phyloP scores from a whole-genome alignment of 1,284 basidiomycete genomes.

The Fistulinella cinereoalba region DNA sequence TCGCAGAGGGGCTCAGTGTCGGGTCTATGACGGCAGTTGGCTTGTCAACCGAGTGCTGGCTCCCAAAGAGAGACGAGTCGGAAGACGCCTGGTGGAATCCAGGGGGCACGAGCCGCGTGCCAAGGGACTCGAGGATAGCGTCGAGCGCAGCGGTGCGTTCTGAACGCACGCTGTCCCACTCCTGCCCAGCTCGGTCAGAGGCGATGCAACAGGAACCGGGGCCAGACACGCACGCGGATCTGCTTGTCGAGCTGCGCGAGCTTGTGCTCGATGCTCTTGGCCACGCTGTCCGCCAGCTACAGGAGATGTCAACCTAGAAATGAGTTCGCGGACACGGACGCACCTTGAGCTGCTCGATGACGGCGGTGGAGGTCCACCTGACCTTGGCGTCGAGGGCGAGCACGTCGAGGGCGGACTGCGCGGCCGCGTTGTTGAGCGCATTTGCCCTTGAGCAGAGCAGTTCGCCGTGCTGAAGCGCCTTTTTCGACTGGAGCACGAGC shows the following conservation, averaged over 20 bases:
- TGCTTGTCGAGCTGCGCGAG: constrained; percentile 55
- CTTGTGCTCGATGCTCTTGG: constrained; percentile 70
- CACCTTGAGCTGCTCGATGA: constrained; percentile 73
- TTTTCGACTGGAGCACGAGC: constrained; percentile 76
- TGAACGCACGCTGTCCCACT: constrained; percentile 63
- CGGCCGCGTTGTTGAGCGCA: constrained; percentile 55
- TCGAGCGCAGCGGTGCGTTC: constrained; percentile 63
- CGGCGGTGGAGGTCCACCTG: constrained; percentile 68
- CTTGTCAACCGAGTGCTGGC: constrained; percentile 58
- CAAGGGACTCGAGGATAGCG: constrained; percentile 64
- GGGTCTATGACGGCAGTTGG: constrained; percentile 29
- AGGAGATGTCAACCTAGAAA: neutral
- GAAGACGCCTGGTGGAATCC: constrained; percentile 66
- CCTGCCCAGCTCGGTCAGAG: constrained; percentile 47
- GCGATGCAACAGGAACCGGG: constrained; percentile 29
- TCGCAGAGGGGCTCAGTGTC: constrained; percentile 45
- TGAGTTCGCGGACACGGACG: neutral
- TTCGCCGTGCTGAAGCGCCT: constrained; percentile 72
- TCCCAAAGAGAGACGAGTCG: constrained; percentile 72
- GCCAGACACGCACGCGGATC: constrained; percentile 49
- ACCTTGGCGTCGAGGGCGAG: constrained; percentile 75
- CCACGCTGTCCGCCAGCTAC: constrained; percentile 67
- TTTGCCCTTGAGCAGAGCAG: constrained; percentile 67
- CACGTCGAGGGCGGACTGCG: constrained; percentile 62
- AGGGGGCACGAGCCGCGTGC: constrained; percentile 67